phyloP scores from a whole-genome alignment of 345 rosid genomes.

The Ceriops zippeliana region DNA sequence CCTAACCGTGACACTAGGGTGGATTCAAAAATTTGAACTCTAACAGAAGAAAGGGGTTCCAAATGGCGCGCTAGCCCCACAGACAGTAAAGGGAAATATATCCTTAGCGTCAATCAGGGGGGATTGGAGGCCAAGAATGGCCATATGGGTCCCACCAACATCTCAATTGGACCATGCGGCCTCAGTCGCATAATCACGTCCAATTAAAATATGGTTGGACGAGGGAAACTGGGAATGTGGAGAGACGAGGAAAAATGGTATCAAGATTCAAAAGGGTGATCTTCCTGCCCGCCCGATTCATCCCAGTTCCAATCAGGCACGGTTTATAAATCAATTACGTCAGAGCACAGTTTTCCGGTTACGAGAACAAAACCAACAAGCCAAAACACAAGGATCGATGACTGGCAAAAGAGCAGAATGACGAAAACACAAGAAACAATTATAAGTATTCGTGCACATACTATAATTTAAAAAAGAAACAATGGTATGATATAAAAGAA shows the following conservation, averaged over 20 bases:
- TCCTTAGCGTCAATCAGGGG: conserved; percentile 27
- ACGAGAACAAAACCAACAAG: background rate
- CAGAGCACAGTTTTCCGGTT: background rate
- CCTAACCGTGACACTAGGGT: conserved; percentile 1
- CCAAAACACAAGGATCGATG: background rate
- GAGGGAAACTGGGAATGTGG: too few species aligned
- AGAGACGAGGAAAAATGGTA: too few species aligned
- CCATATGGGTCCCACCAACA: conserved; percentile 22
- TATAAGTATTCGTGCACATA: conserved; percentile 42
- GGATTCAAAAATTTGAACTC: conserved; percentile 16
- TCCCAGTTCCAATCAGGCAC: too few species aligned
- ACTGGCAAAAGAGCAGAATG: background rate
- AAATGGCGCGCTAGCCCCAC: conserved; percentile 29
- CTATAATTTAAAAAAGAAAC: conserved; percentile 28
- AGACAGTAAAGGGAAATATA: background rate
- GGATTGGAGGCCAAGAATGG: background rate
- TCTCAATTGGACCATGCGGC: conserved; percentile 18
- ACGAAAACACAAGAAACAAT: conserved; percentile 31
- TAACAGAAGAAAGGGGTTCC: conserved; percentile 14
- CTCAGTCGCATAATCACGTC: conserved; percentile 3
- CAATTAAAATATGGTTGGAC: too few species aligned
- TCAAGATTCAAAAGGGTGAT: too few species aligned
- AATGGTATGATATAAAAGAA: conserved; percentile 39
- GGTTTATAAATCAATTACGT: too few species aligned
- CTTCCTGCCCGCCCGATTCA: too few species aligned